These are phyloP conservation scores for Verticillium albo-atrum DNA, from an alignment of 2,329 filamentous ascomycete genomes.

Conservation along the genomic window DNA sequence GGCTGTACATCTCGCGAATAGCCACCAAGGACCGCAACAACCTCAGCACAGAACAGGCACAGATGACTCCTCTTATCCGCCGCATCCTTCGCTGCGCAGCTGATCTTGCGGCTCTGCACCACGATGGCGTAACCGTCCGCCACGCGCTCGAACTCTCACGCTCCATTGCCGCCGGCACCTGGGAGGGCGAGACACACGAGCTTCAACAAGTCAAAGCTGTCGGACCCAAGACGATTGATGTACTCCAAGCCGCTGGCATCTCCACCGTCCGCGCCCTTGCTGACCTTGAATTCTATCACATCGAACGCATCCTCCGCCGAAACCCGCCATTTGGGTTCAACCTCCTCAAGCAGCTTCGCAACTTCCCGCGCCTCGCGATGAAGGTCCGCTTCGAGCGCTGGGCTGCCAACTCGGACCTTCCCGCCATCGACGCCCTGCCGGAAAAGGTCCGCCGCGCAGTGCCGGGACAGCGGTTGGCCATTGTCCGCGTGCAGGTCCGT, in stretches of 20 bases:
- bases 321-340: slow-evolving; percentile 80
- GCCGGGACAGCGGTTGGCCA: slow-evolving; percentile 38
- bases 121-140: slow-evolving; percentile 62
- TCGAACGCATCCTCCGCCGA: slow-evolving; percentile 72
- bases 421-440: neutral
- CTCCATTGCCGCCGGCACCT: slow-evolving; percentile 68
- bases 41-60: slow-evolving; percentile 23
- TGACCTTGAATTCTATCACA: slow-evolving; percentile 59
- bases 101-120: slow-evolving; percentile 30
- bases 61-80: slow-evolving; percentile 28
- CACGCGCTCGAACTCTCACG: slow-evolving; percentile 74
- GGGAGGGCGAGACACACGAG: slow-evolving; percentile 74
- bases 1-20: slow-evolving; percentile 42
- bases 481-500: slow-evolving; percentile 62
- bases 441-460: slow-evolving; percentile 5
- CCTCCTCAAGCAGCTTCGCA: slow-evolving; percentile 57
- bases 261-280: slow-evolving; percentile 68
- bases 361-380: slow-evolving; percentile 55
- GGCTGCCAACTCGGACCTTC: neutral
- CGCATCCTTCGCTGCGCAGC: slow-evolving; percentile 29
- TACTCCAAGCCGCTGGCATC: slow-evolving; percentile 67
- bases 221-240: slow-evolving; percentile 70
- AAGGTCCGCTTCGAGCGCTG: neutral
- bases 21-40: slow-evolving; percentile 24
- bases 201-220: slow-evolving; percentile 79